Percentiles rank a stretch among this genome's conserved stretches.
Conservation (phyloP, 768 basidiomycete genomes). For the Peribolospora baueri region DNA sequence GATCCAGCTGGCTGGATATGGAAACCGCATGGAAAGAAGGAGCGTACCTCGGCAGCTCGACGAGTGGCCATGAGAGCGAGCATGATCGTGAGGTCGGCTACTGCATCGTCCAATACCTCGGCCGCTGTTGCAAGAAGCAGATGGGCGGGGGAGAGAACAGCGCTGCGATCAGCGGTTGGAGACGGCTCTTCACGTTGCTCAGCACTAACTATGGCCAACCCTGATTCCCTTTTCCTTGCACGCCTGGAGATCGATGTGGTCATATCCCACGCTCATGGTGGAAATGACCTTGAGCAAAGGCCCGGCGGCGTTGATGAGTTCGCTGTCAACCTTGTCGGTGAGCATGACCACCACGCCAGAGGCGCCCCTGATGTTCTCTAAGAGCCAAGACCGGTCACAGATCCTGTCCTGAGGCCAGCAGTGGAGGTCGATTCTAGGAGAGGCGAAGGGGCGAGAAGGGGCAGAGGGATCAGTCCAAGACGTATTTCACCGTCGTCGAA, state of each 20-base stretch:
- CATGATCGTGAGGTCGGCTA: constrained; percentile 77
- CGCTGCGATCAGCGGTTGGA: too few species aligned
- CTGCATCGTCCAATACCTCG: constrained; percentile 77
- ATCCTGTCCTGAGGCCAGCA: constrained; percentile 31
- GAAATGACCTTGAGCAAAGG: constrained; percentile 54
- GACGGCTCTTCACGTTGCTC: too few species aligned
- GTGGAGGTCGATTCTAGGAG: constrained; percentile 21
- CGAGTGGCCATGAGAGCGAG: constrained; percentile 78
- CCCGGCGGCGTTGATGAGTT: constrained; percentile 56
- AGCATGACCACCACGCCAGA: constrained; percentile 37
- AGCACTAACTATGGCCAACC: constrained; percentile 45
- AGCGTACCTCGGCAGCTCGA: constrained; percentile 42
- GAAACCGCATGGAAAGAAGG: background rate
- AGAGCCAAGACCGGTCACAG: constrained; percentile 43
- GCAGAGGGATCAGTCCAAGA: too few species aligned
- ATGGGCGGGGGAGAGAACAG: too few species aligned
- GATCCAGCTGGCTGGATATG: too few species aligned
- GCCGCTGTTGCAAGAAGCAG: constrained; percentile 26
- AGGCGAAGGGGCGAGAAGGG: too few species aligned
- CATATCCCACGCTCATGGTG: constrained; percentile 84
- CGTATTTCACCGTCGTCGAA: too few species aligned
- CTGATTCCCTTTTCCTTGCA: constrained; percentile 37
- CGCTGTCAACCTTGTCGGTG: constrained; percentile 51
- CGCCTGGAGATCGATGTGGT: constrained; percentile 49
- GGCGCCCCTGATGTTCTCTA: constrained; percentile 43